Evolutionary conservation across 371 early-diverging fungal species (phyloP).

Genomic region (Mortierella sp.): DNA sequence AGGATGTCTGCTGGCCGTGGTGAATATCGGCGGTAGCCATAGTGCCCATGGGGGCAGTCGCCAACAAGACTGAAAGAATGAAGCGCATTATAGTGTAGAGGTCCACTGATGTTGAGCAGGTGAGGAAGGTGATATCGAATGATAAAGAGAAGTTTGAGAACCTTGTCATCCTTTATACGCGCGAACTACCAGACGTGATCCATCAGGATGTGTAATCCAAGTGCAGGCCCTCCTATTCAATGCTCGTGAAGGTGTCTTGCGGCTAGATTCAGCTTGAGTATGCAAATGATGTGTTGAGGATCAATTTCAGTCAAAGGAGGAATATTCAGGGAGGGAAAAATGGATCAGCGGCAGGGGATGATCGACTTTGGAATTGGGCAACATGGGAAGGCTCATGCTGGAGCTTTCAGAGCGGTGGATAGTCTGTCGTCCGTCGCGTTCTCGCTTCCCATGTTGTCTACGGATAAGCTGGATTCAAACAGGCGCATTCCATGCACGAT

Average conservation of each 20-base stretch:
- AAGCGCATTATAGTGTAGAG: slow-evolving; percentile 18
- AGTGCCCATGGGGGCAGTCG: slow-evolving; percentile 23
- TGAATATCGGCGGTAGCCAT: slow-evolving; percentile 22
- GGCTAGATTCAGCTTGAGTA: too few relatives aligned
- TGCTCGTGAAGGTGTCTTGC: too few relatives aligned
- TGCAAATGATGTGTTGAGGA: not conserved
- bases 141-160: too few relatives aligned
- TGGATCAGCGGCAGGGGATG: slow-evolving; percentile 6
- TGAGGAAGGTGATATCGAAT: too few relatives aligned
- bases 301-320: slow-evolving; percentile 32
- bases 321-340: slow-evolving; percentile 13
- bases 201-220: too few relatives aligned
- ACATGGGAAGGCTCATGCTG: too few relatives aligned
- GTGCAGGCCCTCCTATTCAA: too few relatives aligned
- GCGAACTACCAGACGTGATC: too few relatives aligned
- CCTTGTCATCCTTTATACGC: too few relatives aligned
- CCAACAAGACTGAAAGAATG: slow-evolving; percentile 39
- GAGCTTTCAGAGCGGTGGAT: not conserved
- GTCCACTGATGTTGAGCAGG: not conserved
- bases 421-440: not conserved
- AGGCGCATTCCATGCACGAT: too few relatives aligned
- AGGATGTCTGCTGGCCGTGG: slow-evolving; percentile 27
- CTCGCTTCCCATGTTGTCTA: too few relatives aligned
- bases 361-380: slow-evolving; percentile 19
- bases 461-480: too few relatives aligned